Conservation (phyloP, 139 green algal species). For the Chlamydomonas incerta region DNA sequence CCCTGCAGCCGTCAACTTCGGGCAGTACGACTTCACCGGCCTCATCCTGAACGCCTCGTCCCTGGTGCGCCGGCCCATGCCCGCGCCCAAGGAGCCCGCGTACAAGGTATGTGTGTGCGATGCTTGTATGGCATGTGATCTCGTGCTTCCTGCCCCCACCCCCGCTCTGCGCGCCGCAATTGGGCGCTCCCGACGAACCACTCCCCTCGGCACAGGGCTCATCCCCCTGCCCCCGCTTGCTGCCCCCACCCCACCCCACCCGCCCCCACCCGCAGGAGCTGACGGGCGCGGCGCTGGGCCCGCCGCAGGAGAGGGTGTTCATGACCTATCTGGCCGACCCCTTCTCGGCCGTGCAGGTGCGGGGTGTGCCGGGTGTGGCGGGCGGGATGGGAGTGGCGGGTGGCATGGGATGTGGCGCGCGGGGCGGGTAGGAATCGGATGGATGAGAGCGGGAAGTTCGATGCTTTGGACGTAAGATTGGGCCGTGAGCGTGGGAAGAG, state of each 20-base stretch:
- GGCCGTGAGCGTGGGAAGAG: too few species aligned
- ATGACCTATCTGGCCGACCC: constrained; percentile 43
- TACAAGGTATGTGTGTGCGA: too few species aligned
- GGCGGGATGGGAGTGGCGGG: background rate
- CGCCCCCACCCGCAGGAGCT: background rate
- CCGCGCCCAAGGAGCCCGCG: background rate
- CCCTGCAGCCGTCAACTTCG: background rate
- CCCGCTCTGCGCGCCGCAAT: too few species aligned
- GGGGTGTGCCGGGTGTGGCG: background rate
- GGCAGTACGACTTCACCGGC: constrained; percentile 54
- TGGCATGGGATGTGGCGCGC: too few species aligned
- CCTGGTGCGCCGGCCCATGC: constrained; percentile 21
- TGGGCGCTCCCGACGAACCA: too few species aligned
- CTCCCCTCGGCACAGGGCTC: too few species aligned
- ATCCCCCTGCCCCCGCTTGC: background rate
- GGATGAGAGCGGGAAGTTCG: too few species aligned
- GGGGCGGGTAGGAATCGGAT: too few species aligned
- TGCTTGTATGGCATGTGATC: too few species aligned
- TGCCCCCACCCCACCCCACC: too few species aligned
- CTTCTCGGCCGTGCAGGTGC: background rate
- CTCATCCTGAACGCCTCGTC: constrained; percentile 53
- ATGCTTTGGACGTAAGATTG: too few species aligned
- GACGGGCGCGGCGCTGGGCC: background rate
- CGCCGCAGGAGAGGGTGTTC: constrained; percentile 31
- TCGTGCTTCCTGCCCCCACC: too few species aligned